Base-by-base conservation (phyloP, 2,329 filamentous ascomycete species). In the Didymella glomerata region DNA sequence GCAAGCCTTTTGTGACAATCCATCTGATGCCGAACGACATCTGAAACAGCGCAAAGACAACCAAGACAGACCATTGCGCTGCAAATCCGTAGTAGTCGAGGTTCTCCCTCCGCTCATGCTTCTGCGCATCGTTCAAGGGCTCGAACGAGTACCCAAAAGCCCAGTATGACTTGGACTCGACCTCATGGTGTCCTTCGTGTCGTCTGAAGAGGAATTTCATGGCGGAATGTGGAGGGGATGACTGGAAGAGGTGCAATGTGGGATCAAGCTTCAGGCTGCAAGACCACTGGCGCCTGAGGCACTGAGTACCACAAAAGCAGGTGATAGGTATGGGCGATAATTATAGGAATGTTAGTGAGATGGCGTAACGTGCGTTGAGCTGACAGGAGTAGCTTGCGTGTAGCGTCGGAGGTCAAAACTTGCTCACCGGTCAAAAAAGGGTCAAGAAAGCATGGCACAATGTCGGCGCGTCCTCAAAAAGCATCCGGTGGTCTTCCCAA, bases 21-120 rank as follows among this genome's bases (percentile, higher is more conserved):
- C 77, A 79, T 8, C 59, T 60, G 2, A 74, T 40, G 18, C 80
- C 60, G 52, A 78, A 79, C 41, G 69, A 75, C 20, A 78, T 22
- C 60, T 81, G 80, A 48, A 80, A 79, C 2, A 80, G 58, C 3
- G 78, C 63, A 14, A 85, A 65, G 25, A 83, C 74, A 4, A 82
- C 62, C 9, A 87, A 59, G 5, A 82, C 78, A 1, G 85, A 86
- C 61, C 80, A 73, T 70, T 88, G 85, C 16, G 85, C 86, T 36
- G 84, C 74, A n/a, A 78, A 72, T 8, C 84, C 85, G 52, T 86
- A 84, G 48, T 76, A 75, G 66, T 86, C 82, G n/a, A 88, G 80
- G 24, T 83, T 69, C 24, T 80, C 75, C 32, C 85, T 79, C 34
- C 86, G 80, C 25, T 79, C 77, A 46, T 82, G 75, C 54, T 82